A percentile compares a stretch with the other conserved stretches of the same genome.
phyloP scores from a whole-genome alignment of 78 protist species.

The Mastigamoeba balamuthi region DNA sequence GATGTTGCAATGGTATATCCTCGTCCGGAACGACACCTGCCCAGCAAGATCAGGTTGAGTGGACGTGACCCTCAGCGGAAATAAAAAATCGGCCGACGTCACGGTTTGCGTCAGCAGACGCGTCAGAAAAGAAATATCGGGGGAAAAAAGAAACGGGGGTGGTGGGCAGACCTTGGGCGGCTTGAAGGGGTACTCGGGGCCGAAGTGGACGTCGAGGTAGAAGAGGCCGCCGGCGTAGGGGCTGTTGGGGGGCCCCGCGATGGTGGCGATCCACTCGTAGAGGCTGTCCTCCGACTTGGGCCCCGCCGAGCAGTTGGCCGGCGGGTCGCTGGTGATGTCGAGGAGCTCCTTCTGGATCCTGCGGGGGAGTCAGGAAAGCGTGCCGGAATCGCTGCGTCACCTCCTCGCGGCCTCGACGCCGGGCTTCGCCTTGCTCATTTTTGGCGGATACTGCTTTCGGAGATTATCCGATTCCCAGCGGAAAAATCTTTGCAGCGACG shows the following conservation, averaged over 20 bases:
- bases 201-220: slow-evolving; percentile 49
- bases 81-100: not conserved
- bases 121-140: not conserved
- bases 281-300: slow-evolving; percentile 82
- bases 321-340: slow-evolving; percentile 87
- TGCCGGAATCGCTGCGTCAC: no score
- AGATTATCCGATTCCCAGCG: no score
- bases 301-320: slow-evolving; percentile 88
- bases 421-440: no score
- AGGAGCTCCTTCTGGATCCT: slow-evolving; percentile 64
- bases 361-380: not conserved
- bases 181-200: slow-evolving; percentile 69
- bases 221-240: slow-evolving; percentile 74
- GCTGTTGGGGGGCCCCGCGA: slow-evolving; percentile 77
- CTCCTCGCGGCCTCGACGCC: no score
- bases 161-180: slow-evolving; percentile 50
- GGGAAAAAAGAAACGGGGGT: not conserved
- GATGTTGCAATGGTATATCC: slow-evolving; percentile 66
- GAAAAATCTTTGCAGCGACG: no score
- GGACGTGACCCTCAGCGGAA: slow-evolving; percentile 31
- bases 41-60: no score
- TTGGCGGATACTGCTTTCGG: no score
- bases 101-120: no score
- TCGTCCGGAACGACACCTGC: no score
- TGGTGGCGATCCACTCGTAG: slow-evolving; percentile 90